phyloP scores from a whole-genome alignment of 1,284 basidiomycete genomes.

The Tilletia horrida region DNA sequence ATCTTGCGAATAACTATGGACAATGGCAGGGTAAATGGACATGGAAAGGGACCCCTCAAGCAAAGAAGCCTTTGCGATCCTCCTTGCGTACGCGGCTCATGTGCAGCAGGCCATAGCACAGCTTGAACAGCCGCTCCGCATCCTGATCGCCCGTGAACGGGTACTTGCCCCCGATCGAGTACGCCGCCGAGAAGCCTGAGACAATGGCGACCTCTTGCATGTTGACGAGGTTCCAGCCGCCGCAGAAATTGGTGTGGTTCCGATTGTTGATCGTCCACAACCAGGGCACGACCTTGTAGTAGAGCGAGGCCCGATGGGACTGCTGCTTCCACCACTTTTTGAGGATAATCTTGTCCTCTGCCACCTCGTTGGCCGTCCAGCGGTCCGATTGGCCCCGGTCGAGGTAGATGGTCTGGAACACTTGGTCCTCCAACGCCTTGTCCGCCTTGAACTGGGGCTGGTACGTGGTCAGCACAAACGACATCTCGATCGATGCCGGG shows the following conservation, averaged over 20 bases:
- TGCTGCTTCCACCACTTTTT: slow-evolving; percentile 68
- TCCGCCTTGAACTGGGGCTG: slow-evolving; percentile 60
- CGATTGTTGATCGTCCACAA: slow-evolving; percentile 65
- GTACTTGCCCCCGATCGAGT: slow-evolving; percentile 62
- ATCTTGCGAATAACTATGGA: too few relatives aligned
- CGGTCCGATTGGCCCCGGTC: slow-evolving; percentile 60
- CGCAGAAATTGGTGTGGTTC: slow-evolving; percentile 57
- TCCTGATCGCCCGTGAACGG: slow-evolving; percentile 55
- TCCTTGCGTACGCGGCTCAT: slow-evolving; percentile 49
- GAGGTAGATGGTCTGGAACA: slow-evolving; percentile 68
- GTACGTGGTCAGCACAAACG: slow-evolving; percentile 62
- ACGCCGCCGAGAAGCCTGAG: slow-evolving; percentile 65
- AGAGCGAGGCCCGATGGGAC: slow-evolving; percentile 58
- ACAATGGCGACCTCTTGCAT: slow-evolving; percentile 66
- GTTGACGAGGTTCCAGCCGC: slow-evolving; percentile 58
- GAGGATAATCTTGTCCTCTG: slow-evolving; percentile 60
- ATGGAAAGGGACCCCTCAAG: slow-evolving; percentile 18
- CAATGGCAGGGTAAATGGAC: too few relatives aligned
- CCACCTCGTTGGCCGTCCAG: slow-evolving; percentile 63
- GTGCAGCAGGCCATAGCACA: slow-evolving; percentile 59
- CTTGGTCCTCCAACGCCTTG: slow-evolving; percentile 57
- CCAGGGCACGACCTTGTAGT: slow-evolving; percentile 61
- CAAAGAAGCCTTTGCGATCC: slow-evolving; percentile 53
- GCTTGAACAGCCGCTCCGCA: slow-evolving; percentile 59
- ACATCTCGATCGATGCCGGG: slow-evolving; percentile 65